Percentiles rank a stretch among this genome's conserved stretches.
phyloP scores from a whole-genome alignment of 2,329 filamentous ascomycete genomes.

The Beauveria medogensis region DNA sequence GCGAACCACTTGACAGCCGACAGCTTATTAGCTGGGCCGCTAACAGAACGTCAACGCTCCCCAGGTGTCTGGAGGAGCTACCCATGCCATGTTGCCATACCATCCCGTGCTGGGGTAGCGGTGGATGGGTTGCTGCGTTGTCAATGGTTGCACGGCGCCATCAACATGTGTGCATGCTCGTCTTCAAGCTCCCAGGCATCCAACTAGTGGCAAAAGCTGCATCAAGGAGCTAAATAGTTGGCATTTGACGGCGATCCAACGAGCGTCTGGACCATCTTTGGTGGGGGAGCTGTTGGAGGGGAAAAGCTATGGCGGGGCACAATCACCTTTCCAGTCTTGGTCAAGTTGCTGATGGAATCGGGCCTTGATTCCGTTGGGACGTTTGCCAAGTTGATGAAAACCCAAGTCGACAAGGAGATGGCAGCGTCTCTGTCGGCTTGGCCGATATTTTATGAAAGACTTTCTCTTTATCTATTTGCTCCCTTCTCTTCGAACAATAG shows the following conservation, averaged over 20 bases:
- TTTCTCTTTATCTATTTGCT: too few species aligned
- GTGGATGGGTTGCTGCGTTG: background rate
- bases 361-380: conserved; percentile 5
- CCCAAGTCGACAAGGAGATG: background rate
- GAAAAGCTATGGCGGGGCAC: background rate
- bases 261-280: background rate
- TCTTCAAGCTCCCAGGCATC: background rate
- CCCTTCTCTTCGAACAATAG: too few species aligned
- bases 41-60: background rate
- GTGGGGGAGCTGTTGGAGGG: background rate
- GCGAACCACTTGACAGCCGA: too few species aligned
- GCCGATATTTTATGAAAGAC: background rate
- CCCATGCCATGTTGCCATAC: background rate
- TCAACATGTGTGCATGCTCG: background rate
- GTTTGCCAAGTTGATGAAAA: background rate
- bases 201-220: background rate
- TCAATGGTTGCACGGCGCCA: background rate
- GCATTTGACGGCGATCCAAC: background rate
- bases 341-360: conserved; percentile 1
- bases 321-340: background rate
- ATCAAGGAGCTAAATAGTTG: background rate
- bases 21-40: background rate
- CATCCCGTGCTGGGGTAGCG: background rate
- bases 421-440: background rate
- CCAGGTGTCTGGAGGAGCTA: background rate